These are phyloP conservation scores for Hymenoscyphus fructigenus DNA, from an alignment of 2,329 filamentous ascomycete species.

Conservation along the genomic window DNA sequence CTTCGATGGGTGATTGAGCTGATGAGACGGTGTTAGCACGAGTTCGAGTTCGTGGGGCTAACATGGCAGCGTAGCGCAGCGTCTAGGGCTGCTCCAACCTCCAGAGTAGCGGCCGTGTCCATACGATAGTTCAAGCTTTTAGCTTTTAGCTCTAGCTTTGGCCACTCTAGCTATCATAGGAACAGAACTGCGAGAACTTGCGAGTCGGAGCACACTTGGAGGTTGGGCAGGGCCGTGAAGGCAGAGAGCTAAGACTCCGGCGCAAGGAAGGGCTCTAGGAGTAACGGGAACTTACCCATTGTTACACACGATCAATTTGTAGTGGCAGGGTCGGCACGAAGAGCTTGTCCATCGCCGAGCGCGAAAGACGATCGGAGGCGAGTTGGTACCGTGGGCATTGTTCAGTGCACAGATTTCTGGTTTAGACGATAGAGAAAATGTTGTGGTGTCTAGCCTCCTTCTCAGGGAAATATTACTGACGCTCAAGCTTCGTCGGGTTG, in stretches of 20 bases:
- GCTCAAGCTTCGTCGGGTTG: neutral
- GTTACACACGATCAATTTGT: neutral
- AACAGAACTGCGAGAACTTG: neutral
- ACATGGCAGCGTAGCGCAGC: neutral
- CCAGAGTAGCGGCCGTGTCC: neutral
- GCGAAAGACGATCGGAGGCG: neutral
- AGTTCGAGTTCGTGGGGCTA: slow-evolving; percentile 1
- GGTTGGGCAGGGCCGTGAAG: neutral
- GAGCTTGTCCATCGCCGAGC: neutral
- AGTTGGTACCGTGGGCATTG: neutral
- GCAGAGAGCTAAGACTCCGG: neutral
- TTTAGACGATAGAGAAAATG: neutral
- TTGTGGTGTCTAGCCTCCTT: neutral
- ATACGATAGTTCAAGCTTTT: neutral
- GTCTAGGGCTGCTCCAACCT: neutral
- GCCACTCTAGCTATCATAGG: neutral
- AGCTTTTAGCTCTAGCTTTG: neutral
- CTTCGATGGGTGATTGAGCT: slow-evolving; percentile 28
- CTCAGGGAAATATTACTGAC: slow-evolving; percentile 1
- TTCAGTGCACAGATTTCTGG: neutral
- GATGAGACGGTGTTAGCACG: slow-evolving; percentile 28
- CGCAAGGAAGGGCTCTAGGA: neutral
- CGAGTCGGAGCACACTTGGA: neutral
- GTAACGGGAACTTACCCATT: slow-evolving; percentile 1
- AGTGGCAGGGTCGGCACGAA: neutral